Evolutionary conservation across 2,329 filamentous ascomycete genomes (phyloP).

Genomic region (Lasiodiplodia hormozganensis): DNA sequence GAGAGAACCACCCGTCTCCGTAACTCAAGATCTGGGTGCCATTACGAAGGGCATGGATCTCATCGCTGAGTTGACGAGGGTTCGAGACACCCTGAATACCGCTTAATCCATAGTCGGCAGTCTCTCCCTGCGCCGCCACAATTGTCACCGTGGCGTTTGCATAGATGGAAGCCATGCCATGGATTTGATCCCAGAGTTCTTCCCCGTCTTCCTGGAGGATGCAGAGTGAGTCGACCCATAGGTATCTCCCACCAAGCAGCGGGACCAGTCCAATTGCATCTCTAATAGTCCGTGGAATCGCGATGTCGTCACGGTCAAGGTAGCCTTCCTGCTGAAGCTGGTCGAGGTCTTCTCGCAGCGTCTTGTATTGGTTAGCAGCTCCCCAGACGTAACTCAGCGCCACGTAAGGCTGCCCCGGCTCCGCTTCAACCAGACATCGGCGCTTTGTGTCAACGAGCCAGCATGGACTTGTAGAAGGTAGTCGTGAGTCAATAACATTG

Average conservation of each 20-base stretch:
- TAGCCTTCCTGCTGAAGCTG: conserved; percentile 19
- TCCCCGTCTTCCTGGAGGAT: conserved; percentile 30
- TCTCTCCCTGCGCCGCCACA: conserved; percentile 31
- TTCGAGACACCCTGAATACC: conserved; percentile 26
- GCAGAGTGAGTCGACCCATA: conserved; percentile 36
- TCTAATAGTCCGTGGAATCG: conserved; percentile 30
- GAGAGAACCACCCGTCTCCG: conserved; percentile 26
- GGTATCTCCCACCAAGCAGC: conserved; percentile 28
- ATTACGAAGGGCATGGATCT: conserved; percentile 21
- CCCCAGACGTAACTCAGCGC: conserved; percentile 35
- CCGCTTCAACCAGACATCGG: conserved; percentile 2
- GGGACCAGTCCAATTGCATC: conserved; percentile 31
- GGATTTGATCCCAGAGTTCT: conserved; percentile 26
- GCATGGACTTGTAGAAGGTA: neutral
- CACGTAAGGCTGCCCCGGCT: conserved; percentile 30
- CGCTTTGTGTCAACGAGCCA: conserved; percentile 18
- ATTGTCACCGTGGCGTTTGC: conserved; percentile 32
- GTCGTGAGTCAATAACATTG: neutral
- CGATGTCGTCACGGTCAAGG: conserved; percentile 9
- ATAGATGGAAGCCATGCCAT: conserved; percentile 33
- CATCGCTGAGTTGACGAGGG: conserved; percentile 1
- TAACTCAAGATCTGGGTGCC: conserved; percentile 6
- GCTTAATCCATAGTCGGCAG: conserved; percentile 6
- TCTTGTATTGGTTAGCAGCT: conserved; percentile 23
- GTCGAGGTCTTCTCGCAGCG: conserved; percentile 12